phyloP scores from a whole-genome alignment of 2,329 filamentous ascomycete species.

The Pestalotiopsis sp. region DNA sequence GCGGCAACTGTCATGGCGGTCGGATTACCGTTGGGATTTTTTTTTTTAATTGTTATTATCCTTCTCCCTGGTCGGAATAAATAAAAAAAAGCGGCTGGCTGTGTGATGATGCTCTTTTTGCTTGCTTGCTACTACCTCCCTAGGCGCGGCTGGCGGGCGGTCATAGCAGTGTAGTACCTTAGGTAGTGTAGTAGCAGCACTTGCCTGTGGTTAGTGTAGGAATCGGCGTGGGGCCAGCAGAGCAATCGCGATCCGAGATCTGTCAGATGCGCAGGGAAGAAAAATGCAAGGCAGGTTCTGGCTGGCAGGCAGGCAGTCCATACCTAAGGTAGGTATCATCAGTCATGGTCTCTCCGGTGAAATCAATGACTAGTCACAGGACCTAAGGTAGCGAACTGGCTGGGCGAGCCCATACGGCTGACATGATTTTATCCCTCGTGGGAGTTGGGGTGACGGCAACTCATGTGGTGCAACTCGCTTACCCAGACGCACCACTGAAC shows the following conservation, averaged over 20 bases:
- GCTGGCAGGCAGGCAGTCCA: neutral
- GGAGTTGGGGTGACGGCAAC: neutral
- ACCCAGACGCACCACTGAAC: neutral
- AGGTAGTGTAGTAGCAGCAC: neutral
- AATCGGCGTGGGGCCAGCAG: constrained; percentile 1
- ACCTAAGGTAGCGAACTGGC: neutral
- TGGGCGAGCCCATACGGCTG: neutral
- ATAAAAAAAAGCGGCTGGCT: neutral
- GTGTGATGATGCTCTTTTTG: neutral
- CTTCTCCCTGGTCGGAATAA: neutral
- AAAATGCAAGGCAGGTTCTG: neutral
- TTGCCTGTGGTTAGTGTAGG: neutral
- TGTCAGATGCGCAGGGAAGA: constrained; percentile 2
- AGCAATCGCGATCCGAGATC: constrained; percentile 7
- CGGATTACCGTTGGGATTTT: neutral
- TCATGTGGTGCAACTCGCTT: neutral
- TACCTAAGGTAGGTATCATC: neutral
- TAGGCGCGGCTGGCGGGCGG: neutral
- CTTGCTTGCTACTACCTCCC: neutral
- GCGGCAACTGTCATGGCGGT: neutral
- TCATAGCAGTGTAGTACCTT: neutral
- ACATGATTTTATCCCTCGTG: neutral
- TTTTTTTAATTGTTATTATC: neutral
- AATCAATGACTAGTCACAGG: neutral
- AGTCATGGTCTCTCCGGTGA: neutral